Percentiles rank a stretch among this genome's conserved stretches.
These are phyloP conservation scores for Hypomyces rosellus DNA, from an alignment of 2,329 filamentous ascomycete genomes.

Conservation along the genomic window DNA sequence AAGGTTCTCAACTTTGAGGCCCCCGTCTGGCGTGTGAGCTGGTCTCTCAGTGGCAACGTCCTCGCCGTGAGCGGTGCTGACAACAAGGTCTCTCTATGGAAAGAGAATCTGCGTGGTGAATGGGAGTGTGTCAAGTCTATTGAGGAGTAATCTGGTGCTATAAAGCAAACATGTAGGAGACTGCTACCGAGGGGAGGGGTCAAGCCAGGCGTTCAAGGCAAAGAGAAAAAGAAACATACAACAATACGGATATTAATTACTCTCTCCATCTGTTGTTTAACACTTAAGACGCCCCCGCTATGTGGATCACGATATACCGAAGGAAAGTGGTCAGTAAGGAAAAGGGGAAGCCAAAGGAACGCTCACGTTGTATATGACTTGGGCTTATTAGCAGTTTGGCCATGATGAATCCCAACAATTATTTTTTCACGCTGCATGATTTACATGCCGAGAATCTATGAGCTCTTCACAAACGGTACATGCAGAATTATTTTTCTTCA, in stretches of 20 bases:
- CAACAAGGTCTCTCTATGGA: slow-evolving; percentile 97
- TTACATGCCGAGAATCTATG: neutral
- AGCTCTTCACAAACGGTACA: too few species aligned
- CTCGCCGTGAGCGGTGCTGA: slow-evolving; percentile 88
- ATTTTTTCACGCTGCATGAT: neutral
- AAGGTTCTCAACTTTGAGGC: slow-evolving; percentile 84
- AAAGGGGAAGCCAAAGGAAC: too few species aligned
- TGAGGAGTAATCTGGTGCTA: slow-evolving; percentile 58
- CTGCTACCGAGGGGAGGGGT: neutral
- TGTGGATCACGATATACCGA: neutral
- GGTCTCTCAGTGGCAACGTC: slow-evolving; percentile 95
- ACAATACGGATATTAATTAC: slow-evolving; percentile 1
- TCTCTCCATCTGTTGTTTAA: neutral
- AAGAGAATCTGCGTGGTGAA: slow-evolving; percentile 92
- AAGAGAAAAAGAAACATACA: slow-evolving; percentile 15
- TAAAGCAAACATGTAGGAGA: neutral
- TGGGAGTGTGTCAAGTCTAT: slow-evolving; percentile 98
- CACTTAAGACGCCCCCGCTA: neutral
- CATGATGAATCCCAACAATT: neutral
- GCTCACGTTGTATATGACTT: too few species aligned
- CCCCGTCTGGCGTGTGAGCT: slow-evolving; percentile 92
- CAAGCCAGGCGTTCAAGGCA: slow-evolving; percentile 32
- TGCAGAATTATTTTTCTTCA: too few species aligned
- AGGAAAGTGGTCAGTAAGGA: neutral
- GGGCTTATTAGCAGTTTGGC: too few species aligned